Conservation (phyloP, 768 basidiomycete genomes). For the Xerocomellus intermedius region DNA sequence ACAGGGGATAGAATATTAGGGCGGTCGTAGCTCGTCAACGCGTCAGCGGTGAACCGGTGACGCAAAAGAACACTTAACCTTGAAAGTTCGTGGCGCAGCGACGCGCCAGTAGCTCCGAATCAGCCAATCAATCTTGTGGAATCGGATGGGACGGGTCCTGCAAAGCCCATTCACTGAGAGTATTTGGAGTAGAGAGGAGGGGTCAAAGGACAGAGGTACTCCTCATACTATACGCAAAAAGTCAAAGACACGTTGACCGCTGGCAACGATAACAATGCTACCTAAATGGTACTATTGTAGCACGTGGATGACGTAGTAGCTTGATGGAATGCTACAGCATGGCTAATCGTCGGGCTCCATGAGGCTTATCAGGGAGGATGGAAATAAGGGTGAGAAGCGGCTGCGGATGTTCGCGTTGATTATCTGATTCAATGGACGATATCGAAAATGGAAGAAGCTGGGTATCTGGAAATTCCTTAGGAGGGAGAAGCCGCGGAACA, state of each 20-base stretch:
- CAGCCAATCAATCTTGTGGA: background rate
- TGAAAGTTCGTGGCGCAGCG: background rate
- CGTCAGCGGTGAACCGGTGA: background rate
- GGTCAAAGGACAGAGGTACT: background rate
- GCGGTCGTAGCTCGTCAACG: background rate
- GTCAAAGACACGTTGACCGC: slow-evolving; percentile 10
- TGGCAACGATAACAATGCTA: background rate
- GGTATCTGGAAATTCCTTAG: background rate
- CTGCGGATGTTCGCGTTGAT: slow-evolving; percentile 3
- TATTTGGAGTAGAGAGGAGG: background rate
- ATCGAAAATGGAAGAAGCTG: background rate
- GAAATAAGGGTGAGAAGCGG: slow-evolving; percentile 3
- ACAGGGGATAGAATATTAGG: background rate
- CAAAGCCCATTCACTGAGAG: too few species aligned
- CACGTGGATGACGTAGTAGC: background rate
- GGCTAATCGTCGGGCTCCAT: background rate
- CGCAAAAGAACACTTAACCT: background rate
- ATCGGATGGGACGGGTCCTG: background rate
- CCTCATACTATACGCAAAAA: background rate
- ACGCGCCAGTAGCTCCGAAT: background rate
- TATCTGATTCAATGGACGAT: slow-evolving; percentile 2
- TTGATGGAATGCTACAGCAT: background rate
- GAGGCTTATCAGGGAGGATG: background rate
- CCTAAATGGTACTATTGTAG: background rate
- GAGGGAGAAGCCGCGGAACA: slow-evolving; percentile 1